phyloP scores from a whole-genome alignment of 352 stramenopile species.

The Phytopythium kandeliae region DNA sequence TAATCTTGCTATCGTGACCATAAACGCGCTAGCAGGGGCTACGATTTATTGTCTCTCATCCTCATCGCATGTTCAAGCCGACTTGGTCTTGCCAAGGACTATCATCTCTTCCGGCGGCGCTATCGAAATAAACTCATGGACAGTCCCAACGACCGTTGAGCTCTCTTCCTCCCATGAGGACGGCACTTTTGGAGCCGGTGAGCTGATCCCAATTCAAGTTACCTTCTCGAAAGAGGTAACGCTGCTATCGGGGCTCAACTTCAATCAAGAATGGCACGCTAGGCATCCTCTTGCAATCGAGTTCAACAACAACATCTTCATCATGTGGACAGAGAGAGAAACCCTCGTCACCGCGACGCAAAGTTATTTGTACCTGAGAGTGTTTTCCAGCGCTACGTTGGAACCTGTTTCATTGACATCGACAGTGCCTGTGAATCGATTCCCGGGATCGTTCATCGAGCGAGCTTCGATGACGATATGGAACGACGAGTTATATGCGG shows the following conservation, averaged over 20 bases:
- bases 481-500: slow-evolving; percentile 45
- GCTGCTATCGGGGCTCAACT: slow-evolving; percentile 54
- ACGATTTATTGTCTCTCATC: slow-evolving; percentile 44
- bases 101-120: slow-evolving; percentile 19
- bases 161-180: slow-evolving; percentile 44
- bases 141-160: slow-evolving; percentile 51
- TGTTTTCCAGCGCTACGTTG: slow-evolving; percentile 40
- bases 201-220: slow-evolving; percentile 64
- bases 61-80: slow-evolving; percentile 24
- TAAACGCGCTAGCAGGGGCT: slow-evolving; percentile 29
- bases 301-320: slow-evolving; percentile 35
- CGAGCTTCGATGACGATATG: slow-evolving; percentile 35
- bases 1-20: slow-evolving; percentile 49
- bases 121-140: slow-evolving; percentile 44
- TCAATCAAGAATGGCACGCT: slow-evolving; percentile 47
- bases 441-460: slow-evolving; percentile 48
- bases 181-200: slow-evolving; percentile 46
- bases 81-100: slow-evolving; percentile 28
- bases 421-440: slow-evolving; percentile 29
- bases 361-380: slow-evolving; percentile 50
- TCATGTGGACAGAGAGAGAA: slow-evolving; percentile 68
- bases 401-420: slow-evolving; percentile 19
- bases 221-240: slow-evolving; percentile 64
- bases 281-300: slow-evolving; percentile 30
- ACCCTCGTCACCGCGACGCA: slow-evolving; percentile 18